A percentile compares a stretch with the other conserved stretches of the same genome.
phyloP scores from a whole-genome alignment of 768 basidiomycete genomes.

The Hypholoma fasciculare region DNA sequence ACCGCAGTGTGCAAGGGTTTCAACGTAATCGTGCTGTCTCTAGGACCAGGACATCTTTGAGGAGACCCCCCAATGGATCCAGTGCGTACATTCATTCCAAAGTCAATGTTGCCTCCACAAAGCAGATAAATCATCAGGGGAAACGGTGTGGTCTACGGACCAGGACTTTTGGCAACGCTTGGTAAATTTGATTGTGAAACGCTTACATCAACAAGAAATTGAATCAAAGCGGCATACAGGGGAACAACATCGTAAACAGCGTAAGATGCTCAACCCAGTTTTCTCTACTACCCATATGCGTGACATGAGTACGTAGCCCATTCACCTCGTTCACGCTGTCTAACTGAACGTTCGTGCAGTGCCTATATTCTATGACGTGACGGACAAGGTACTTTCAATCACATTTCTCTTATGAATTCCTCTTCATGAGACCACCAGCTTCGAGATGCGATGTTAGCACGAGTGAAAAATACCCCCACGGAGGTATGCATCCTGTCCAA shows the following conservation, averaged over 20 bases:
- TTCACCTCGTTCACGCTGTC: background rate
- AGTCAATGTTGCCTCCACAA: background rate
- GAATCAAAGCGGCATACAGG: slow-evolving; percentile 21
- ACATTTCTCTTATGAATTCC: background rate
- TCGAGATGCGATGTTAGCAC: slow-evolving; percentile 17
- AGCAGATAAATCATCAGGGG: background rate
- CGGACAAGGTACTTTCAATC: slow-evolving; percentile 23
- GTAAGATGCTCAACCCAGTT: slow-evolving; percentile 39
- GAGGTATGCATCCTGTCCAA: slow-evolving; percentile 23
- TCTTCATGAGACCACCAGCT: slow-evolving; percentile 21
- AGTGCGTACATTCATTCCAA: slow-evolving; percentile 10
- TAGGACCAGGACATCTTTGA: slow-evolving; percentile 33
- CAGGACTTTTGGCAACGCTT: slow-evolving; percentile 14
- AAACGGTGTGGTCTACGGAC: slow-evolving; percentile 19
- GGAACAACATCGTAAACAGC: slow-evolving; percentile 39
- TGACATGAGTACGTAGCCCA: slow-evolving; percentile 27
- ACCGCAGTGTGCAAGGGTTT: no score
- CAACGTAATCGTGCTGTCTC: background rate
- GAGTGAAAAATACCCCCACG: slow-evolving; percentile 28
- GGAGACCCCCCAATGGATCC: slow-evolving; percentile 21
- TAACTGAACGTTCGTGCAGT: slow-evolving; percentile 18
- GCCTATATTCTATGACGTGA: slow-evolving; percentile 36
- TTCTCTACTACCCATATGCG: slow-evolving; percentile 37
- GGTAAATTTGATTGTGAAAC: slow-evolving; percentile 9
- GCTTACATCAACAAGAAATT: background rate